Percentiles rank a stretch among this genome's conserved stretches.
Conservation (phyloP, 106 monocot species). For the Dendrobium nobile region DNA sequence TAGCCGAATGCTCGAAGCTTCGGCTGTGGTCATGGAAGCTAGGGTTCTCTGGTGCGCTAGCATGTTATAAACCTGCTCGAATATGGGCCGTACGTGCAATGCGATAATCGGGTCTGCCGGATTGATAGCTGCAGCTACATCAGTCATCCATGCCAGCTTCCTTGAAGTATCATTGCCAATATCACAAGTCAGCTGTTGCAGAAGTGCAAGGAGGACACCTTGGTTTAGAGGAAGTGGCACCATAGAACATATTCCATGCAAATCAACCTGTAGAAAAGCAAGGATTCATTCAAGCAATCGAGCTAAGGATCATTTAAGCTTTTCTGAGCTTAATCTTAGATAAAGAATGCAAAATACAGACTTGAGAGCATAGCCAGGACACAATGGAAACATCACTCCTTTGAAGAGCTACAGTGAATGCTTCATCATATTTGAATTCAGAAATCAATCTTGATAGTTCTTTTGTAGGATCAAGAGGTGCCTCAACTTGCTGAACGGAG, state of each 20-base stretch:
- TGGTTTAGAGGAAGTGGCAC: conserved; percentile 48
- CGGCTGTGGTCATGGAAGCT: conserved; percentile 26
- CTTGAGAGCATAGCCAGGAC: conserved; percentile 93
- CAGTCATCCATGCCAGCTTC: conserved; percentile 61
- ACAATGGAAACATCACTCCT: conserved; percentile 88
- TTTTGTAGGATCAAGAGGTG: conserved; percentile 69
- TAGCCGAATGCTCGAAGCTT: conserved; percentile 36
- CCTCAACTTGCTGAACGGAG: conserved; percentile 53
- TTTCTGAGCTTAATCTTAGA: neutral
- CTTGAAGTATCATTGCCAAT: conserved; percentile 50
- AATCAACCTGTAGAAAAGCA: conserved; percentile 44
- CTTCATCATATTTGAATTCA: conserved; percentile 82
- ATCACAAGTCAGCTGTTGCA: conserved; percentile 68
- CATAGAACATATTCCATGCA: conserved; percentile 39
- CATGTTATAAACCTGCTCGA: conserved; percentile 61
- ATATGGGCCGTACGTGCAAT: conserved; percentile 52
- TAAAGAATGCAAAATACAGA: conserved; percentile 13
- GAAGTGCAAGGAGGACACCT: conserved; percentile 61
- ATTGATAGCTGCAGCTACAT: conserved; percentile 52
- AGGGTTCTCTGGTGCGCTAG: conserved; percentile 44
- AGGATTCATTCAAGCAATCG: too few species aligned
- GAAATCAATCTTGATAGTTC: conserved; percentile 70
- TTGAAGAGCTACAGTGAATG: conserved; percentile 87
- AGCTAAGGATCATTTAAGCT: neutral
- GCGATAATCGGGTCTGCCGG: conserved; percentile 55